Conservation (phyloP, 768 basidiomycete species). For the Trametes cinnabarina region DNA sequence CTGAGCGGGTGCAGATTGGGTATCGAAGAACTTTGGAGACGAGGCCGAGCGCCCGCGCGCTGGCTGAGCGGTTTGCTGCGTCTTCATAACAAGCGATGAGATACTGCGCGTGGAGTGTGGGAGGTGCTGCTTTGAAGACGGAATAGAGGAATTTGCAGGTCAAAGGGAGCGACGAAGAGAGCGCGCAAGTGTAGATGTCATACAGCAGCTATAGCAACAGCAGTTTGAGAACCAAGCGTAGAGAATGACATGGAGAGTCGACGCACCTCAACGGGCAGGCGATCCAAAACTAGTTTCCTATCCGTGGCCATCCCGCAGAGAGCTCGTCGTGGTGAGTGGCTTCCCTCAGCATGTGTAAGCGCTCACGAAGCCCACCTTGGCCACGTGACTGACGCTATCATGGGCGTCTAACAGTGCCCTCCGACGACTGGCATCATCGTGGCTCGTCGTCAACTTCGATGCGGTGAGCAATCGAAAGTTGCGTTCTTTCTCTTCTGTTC, state of each 20-base stretch:
- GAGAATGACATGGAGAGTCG: not conserved
- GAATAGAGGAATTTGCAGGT: slow-evolving; percentile 51
- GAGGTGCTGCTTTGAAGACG: slow-evolving; percentile 55
- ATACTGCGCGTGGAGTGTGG: slow-evolving; percentile 65
- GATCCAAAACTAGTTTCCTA: slow-evolving; percentile 18
- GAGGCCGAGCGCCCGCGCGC: slow-evolving; percentile 20
- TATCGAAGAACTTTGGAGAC: slow-evolving; percentile 55
- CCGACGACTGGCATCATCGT: too few relatives aligned
- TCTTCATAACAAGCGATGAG: slow-evolving; percentile 41
- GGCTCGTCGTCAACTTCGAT: too few relatives aligned
- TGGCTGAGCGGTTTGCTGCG: not conserved
- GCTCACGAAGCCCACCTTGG: not conserved
- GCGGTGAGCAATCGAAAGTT: too few relatives aligned
- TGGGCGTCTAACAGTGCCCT: not conserved
- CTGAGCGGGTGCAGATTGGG: slow-evolving; percentile 41
- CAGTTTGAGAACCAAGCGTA: not conserved
- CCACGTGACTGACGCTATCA: not conserved
- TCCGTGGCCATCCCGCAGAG: not conserved
- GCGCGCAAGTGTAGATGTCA: slow-evolving; percentile 70
- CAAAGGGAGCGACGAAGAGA: slow-evolving; percentile 61
- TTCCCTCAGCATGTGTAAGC: too few relatives aligned
- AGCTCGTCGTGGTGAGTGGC: not conserved
- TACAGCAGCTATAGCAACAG: slow-evolving; percentile 59
- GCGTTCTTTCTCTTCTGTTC: too few relatives aligned
- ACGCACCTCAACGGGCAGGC: slow-evolving; percentile 38